Evolutionary conservation across 2,329 filamentous ascomycete species (phyloP), one percentile per base, ranked within the genome.

Genomic region (Mycosphaerelloides madeirae): DNA sequence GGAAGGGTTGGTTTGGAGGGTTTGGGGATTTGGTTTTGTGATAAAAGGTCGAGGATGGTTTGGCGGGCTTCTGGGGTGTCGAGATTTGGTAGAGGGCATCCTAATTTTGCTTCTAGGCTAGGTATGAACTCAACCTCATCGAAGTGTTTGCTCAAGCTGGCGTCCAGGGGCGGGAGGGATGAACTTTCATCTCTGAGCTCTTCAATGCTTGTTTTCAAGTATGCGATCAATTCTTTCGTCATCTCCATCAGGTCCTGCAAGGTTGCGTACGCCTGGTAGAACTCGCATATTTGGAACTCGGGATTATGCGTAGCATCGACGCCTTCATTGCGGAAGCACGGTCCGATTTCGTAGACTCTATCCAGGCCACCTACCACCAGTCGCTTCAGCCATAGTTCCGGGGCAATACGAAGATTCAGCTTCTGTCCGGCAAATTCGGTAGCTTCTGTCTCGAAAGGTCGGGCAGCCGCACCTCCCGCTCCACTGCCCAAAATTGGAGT

Each of bases 281-380:
- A 97, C 68, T 98, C 93, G 72, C 91, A 97, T 48, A 87, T 97
- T 34, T 87, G 93, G 68, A 97, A 98, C 63, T 98, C 93, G 0
- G 93, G 91, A 62, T 98, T 98, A 65, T 98, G 93, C 0, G 88
- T 95, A 22, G 78, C 79, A 65, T 96, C 90, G 29, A 95, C 67
- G 1, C 77, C 76, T 70, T 98, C 93, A 63, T 98, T 98, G 33
- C 93, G 81, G 67, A 98, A 98, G 11, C 83, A 82, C 3, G 87
- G 84, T 1, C 93, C 93, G 53, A 98, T 90, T 68, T 98, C 93
- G 61, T 94, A 98, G 19, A 98, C 81, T 50, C 77, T 82, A 57
- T 94, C 85, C 49, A 97, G 81, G 2, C 90, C 91, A 38, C 90
- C 91, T 14, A 97, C 78, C 1, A 97, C 81, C 35, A 98, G 74